Conservation (phyloP, 371 early-diverging fungal genomes). For the Sporodiniella umbellata region DNA sequence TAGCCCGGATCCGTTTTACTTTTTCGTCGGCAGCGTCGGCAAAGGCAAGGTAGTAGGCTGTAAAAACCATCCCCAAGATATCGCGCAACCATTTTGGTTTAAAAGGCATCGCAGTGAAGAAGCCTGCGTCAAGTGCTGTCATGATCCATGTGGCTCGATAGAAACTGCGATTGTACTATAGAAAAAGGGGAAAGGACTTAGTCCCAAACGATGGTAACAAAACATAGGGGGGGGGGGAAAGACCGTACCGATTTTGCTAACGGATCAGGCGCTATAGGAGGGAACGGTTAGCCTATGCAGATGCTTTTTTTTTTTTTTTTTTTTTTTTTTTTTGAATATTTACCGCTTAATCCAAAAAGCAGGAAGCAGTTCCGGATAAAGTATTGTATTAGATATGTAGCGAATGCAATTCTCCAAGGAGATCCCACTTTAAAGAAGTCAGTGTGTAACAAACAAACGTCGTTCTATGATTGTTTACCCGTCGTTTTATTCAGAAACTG, state of each 20-base stretch:
- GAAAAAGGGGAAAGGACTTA: slow-evolving; percentile 1
- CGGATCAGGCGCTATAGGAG: slow-evolving; percentile 64
- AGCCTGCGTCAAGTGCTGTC: slow-evolving; percentile 93
- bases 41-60: slow-evolving; percentile 80
- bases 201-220: no score
- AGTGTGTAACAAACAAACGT: slow-evolving; percentile 5
- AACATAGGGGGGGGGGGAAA: slow-evolving; percentile 14
- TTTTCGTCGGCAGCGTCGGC: slow-evolving; percentile 86
- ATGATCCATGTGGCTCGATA: slow-evolving; percentile 92
- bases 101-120: slow-evolving; percentile 87
- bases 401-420: slow-evolving; percentile 78
- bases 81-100: slow-evolving; percentile 75
- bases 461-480: slow-evolving; percentile 17
- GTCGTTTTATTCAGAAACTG: slow-evolving; percentile 23
- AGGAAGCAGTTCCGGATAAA: slow-evolving; percentile 55
- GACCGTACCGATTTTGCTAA: slow-evolving; percentile 52
- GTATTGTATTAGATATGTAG: slow-evolving; percentile 67
- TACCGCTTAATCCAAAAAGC: slow-evolving; percentile 58
- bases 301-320: no score
- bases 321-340: no score
- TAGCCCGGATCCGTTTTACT: slow-evolving; percentile 74
- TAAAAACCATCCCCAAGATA: slow-evolving; percentile 71
- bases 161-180: slow-evolving; percentile 87
- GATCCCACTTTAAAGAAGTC: slow-evolving; percentile 51
- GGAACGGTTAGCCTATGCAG: no score